Percentiles rank a stretch among this genome's conserved stretches.
These are phyloP conservation scores for Kodamaea plutei DNA, from an alignment of 1,139 yeast species.

Conservation along the genomic window DNA sequence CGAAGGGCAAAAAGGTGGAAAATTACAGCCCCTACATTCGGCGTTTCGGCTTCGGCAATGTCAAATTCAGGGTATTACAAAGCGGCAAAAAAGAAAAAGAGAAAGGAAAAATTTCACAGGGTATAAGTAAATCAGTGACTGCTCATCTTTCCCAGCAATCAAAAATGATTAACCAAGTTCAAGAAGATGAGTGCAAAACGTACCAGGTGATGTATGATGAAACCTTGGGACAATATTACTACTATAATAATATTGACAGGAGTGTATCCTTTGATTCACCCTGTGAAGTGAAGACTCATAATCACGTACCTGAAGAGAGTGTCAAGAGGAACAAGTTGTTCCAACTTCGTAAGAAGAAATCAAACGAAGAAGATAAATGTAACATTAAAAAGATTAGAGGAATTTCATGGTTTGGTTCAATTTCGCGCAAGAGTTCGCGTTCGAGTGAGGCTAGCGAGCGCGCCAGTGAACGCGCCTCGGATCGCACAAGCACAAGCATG, in stretches of 20 bases:
- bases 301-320: not conserved
- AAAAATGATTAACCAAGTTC: too few relatives aligned
- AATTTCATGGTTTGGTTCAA: too few relatives aligned
- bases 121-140: too few relatives aligned
- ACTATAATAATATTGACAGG: conserved; percentile 28
- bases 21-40: not conserved
- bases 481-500: too few relatives aligned
- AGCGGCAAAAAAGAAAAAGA: too few relatives aligned
- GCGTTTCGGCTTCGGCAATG: not conserved
- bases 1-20: not conserved
- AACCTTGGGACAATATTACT: conserved; percentile 35
- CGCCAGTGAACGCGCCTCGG: not conserved
- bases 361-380: not conserved
- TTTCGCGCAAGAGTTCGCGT: conserved; percentile 8
- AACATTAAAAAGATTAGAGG: too few relatives aligned
- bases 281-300: conserved; percentile 29
- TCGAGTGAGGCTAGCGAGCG: conserved; percentile 6
- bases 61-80: too few relatives aligned
- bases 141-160: too few relatives aligned
- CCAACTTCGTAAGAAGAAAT: conserved; percentile 4
- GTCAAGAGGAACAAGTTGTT: conserved; percentile 9
- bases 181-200: too few relatives aligned
- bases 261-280: conserved; percentile 39
- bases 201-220: conserved; percentile 28
- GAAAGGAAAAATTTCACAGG: too few relatives aligned